Conservation (phyloP, 2,329 filamentous ascomycete species). For the Paracorniculantispora psalliotae region DNA sequence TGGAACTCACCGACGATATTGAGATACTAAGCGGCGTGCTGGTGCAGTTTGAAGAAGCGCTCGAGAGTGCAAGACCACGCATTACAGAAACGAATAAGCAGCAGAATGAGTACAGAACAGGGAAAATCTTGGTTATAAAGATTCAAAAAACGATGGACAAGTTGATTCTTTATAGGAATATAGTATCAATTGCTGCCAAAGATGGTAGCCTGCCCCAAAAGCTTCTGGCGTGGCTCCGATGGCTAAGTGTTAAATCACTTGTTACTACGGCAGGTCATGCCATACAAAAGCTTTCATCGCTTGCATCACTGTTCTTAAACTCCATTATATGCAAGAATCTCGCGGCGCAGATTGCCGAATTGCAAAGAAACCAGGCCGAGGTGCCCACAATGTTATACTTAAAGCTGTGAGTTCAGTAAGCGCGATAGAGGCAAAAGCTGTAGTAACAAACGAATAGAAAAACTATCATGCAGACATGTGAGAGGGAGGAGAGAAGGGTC, state of each 20-base stretch:
- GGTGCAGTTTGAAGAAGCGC: not conserved
- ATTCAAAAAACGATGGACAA: not conserved
- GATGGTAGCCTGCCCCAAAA: not conserved
- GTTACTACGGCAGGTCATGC: not conserved
- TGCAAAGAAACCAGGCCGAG: not conserved
- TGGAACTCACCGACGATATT: not conserved
- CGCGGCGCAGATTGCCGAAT: not conserved
- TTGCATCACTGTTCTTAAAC: not conserved
- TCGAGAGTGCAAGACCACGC: not conserved
- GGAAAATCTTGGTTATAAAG: not conserved
- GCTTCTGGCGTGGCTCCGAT: not conserved
- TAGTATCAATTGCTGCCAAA: not conserved
- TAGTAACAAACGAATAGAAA: not conserved
- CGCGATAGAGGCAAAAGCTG: not conserved
- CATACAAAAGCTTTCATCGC: not conserved
- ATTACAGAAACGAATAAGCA: not conserved
- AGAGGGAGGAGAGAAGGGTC: not conserved
- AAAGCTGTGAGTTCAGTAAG: not conserved
- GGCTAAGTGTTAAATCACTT: not conserved
- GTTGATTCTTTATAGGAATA: not conserved
- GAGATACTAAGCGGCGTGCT: not conserved
- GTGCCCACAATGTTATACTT: not conserved
- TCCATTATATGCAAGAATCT: not conserved
- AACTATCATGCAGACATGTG: not conserved
- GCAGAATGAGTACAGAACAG: not conserved